Evolutionary conservation across 2,329 filamentous ascomycete genomes (phyloP).

Genomic region (Hypoxylon sp.): DNA sequence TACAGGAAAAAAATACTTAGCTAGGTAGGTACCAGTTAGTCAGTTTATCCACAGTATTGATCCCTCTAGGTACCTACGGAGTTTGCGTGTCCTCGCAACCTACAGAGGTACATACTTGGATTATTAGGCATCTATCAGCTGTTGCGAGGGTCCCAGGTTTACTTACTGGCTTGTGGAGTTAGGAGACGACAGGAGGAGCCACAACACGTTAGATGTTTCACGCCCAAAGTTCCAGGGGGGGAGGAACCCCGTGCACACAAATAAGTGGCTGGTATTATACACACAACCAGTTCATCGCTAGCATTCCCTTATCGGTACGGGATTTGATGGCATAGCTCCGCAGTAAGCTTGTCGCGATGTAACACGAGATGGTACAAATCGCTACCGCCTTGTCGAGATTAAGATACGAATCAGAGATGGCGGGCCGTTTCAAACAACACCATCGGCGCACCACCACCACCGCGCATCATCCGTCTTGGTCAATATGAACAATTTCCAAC

Average conservation of each 20-base stretch:
- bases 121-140: conserved; percentile 37
- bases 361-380: conserved; percentile 39
- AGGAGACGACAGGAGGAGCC: conserved; percentile 37
- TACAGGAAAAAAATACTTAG: not conserved
- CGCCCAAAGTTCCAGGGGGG: conserved; percentile 36
- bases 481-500: not conserved
- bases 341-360: conserved; percentile 44
- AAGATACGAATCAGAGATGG: conserved; percentile 27
- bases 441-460: conserved; percentile 10
- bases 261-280: conserved; percentile 51
- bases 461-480: conserved; percentile 1
- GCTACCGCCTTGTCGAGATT: conserved; percentile 36
- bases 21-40: not conserved
- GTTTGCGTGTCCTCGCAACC: conserved; percentile 20
- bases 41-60: conserved; percentile 11
- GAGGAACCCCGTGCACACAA: conserved; percentile 40
- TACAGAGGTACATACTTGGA: conserved; percentile 3
- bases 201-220: conserved; percentile 46
- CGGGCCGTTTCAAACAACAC: conserved; percentile 27
- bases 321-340: conserved; percentile 36
- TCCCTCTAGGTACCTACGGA: conserved; percentile 20
- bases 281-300: conserved; percentile 23
- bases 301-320: conserved; percentile 39
- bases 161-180: conserved; percentile 27
- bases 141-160: conserved; percentile 11